Base-by-base conservation (phyloP, 2,329 filamentous ascomycete genomes). In the Grosmannia huntii region DNA sequence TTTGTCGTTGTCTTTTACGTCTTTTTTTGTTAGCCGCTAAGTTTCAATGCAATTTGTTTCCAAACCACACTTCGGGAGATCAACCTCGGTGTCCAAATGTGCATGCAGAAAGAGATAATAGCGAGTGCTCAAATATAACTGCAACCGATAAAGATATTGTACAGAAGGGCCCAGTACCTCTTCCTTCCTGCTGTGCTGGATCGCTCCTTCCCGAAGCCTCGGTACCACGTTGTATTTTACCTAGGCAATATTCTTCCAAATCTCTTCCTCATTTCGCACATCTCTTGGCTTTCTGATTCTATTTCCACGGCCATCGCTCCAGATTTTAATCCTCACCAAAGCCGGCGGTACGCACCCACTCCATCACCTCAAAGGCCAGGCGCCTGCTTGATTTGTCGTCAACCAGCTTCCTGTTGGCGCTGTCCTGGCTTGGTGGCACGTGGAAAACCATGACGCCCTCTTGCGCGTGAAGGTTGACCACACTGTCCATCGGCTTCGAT, bases 361-460 rank as follows among this genome's bases (percentile, higher is more conserved):
- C 91, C 57, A 87, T 81, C 62, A 96, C 84, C 73, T 96, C 91
- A 71, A 96, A 96, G 1, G 84, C 86, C 55, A 96, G 74, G 61
- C 90, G 77, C 60, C 90, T 78, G 68, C 90, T 76, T 12, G 83
- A 84, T 66, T 82, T 85, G 69, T 89, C 85, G 61, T 85, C 84
- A 62, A 89, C 23, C 9, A 55, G 46, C 38, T 23, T 19, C 6
- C 68, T 28, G n/a, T 31, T 25, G 5, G 28, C 6, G 3, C 72
- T 70, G 16, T 57, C 31, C 66, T 72, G 66, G 41, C 41, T 53
- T 21, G 33, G 10, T 65, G 55, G 70, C 51, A 81, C 72, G 56
- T 79, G 73, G 48, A 87, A 73, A 21, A 85, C 71, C 65, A 86
- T 76, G 49, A 80, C 69, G 10, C 73, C 73, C 11, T 60, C 60